A percentile compares a stretch with the other conserved stretches of the same genome.
Evolutionary conservation across 129 eudicot genomes (phyloP).

Genomic region (Helianthus annuus): HanXRQr2.0-SUNRISE NC_035448.2:143898385-143898884

Average conservation of each 20-base stretch:
- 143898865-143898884: conserved; percentile 78
- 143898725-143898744: conserved; percentile 48
- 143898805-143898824: conserved; percentile 72
- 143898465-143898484: conserved; percentile 74
- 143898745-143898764: conserved; percentile 54
- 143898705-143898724: conserved; percentile 57
- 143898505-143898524: conserved; percentile 64
- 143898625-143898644: conserved; percentile 81
- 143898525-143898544: conserved; percentile 84
- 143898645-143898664: conserved; percentile 54
- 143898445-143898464: conserved; percentile 40
- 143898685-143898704: conserved; percentile 58
- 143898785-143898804: conserved; percentile 48
- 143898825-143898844: conserved; percentile 49
- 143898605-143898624: conserved; percentile 47
- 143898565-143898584: conserved; percentile 57
- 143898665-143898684: conserved; percentile 85
- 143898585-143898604: conserved; percentile 48
- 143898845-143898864: conserved; percentile 68
- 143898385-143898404: conserved; percentile 78
- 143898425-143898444: conserved; percentile 70
- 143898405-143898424: conserved; percentile 69
- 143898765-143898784: conserved; percentile 67
- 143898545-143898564: conserved; percentile 70
- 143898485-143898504: conserved; percentile 42